phyloP scores from a whole-genome alignment of 2,329 filamentous ascomycete genomes.

The Lasiodiplodia sp. region DNA sequence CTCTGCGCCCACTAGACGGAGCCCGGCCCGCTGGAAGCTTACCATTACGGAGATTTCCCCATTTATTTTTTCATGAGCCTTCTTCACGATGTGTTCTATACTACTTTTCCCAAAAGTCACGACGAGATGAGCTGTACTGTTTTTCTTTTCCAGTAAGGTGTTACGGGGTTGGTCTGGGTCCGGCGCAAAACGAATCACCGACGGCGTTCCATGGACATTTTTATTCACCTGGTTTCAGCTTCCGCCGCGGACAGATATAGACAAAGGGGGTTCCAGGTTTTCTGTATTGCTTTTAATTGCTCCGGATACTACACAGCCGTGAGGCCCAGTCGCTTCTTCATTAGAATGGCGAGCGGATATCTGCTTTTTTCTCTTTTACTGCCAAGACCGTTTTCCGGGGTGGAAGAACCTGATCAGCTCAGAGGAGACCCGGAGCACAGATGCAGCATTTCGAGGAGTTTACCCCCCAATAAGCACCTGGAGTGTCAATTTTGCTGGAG shows the following conservation, averaged over 20 bases:
- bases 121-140: conserved; percentile 43
- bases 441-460: conserved; percentile 29
- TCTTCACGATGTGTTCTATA: conserved; percentile 44
- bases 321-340: conserved; percentile 15
- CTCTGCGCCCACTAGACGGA: conserved; percentile 46
- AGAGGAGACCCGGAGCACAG: conserved; percentile 18
- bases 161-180: conserved; percentile 25
- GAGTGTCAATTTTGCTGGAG: conserved; percentile 19
- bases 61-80: conserved; percentile 34
- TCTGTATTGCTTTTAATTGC: conserved; percentile 23
- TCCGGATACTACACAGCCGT: conserved; percentile 3
- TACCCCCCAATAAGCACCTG: conserved; percentile 12
- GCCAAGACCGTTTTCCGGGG: conserved; percentile 14
- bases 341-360: conserved; percentile 27
- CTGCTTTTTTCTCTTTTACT: conserved; percentile 13
- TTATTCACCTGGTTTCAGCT: neutral
- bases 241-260: conserved; percentile 23
- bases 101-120: conserved; percentile 43
- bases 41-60: conserved; percentile 32
- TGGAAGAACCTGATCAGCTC: conserved; percentile 13
- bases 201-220: conserved; percentile 21
- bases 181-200: conserved; percentile 20
- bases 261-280: conserved; percentile 7
- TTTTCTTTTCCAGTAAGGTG: conserved; percentile 31
- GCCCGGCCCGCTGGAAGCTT: conserved; percentile 8